Evolutionary conservation across 2,329 filamentous ascomycete genomes (phyloP).

Genomic region (Calonectria henricotiae): DNA sequence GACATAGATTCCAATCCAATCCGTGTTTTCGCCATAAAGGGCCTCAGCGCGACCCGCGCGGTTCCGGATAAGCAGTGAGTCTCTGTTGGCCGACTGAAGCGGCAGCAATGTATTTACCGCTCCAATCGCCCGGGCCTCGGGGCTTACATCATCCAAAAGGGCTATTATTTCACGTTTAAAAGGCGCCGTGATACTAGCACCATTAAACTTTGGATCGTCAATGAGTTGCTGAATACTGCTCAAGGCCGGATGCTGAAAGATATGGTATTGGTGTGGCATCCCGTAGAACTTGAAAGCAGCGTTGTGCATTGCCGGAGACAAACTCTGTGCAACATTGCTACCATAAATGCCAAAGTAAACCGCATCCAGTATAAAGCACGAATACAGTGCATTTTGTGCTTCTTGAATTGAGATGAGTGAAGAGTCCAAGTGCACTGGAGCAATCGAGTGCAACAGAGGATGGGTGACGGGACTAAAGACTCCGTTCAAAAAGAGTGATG

Average conservation of each 20-base stretch:
- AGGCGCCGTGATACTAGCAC: conserved; percentile 73
- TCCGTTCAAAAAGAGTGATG: conserved; percentile 31
- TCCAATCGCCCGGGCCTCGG: conserved; percentile 75
- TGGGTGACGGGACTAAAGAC: conserved; percentile 37
- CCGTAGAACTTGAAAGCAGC: conserved; percentile 34
- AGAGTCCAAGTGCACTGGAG: not conserved
- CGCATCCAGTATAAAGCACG: conserved; percentile 32
- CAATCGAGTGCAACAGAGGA: conserved; percentile 16
- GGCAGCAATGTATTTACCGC: conserved; percentile 78
- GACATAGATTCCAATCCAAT: conserved; percentile 77
- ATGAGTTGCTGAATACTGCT: conserved; percentile 16
- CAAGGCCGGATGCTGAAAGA: conserved; percentile 22
- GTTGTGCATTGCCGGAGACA: conserved; percentile 39
- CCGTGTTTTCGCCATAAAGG: conserved; percentile 77
- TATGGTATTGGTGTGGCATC: conserved; percentile 35
- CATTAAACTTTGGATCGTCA: conserved; percentile 70
- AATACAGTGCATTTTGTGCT: conserved; percentile 36
- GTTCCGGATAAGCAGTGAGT: conserved; percentile 61
- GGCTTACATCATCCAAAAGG: conserved; percentile 72
- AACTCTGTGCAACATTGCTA: conserved; percentile 35
- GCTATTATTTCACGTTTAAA: conserved; percentile 75
- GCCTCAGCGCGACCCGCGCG: conserved; percentile 71
- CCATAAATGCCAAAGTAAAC: conserved; percentile 39
- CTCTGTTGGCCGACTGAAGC: conserved; percentile 62
- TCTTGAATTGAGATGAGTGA: conserved; percentile 36